Percentiles rank a stretch among this genome's conserved stretches.
phyloP scores from a whole-genome alignment of 768 basidiomycete genomes.

The Saitozyma sp. region DNA sequence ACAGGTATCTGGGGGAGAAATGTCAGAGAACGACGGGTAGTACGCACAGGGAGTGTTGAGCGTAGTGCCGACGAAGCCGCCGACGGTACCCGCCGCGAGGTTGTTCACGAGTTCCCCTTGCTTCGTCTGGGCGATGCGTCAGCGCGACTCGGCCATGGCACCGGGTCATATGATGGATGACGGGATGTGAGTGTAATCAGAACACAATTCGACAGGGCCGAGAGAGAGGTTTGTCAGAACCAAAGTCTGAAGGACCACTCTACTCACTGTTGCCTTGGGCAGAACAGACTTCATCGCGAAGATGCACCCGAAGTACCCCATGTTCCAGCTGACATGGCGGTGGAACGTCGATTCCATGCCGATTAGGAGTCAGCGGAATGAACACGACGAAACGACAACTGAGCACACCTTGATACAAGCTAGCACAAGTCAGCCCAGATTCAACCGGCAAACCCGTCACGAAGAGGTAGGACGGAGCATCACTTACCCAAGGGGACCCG shows the following conservation, averaged over 20 bases:
- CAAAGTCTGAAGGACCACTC: too few relatives aligned
- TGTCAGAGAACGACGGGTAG: background rate
- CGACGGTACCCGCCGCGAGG: constrained; percentile 83
- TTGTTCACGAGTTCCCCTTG: constrained; percentile 80
- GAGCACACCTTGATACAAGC: constrained; percentile 61
- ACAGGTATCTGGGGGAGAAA: background rate
- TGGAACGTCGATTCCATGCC: constrained; percentile 99
- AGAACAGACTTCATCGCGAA: constrained; percentile 76
- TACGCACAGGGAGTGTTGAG: constrained; percentile 79
- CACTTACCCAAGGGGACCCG: constrained; percentile 69
- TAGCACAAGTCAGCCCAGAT: constrained; percentile 12
- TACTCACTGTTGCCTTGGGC: constrained; percentile 77
- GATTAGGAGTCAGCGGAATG: too few relatives aligned
- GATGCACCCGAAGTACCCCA: constrained; percentile 87
- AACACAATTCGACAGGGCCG: background rate
- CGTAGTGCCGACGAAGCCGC: constrained; percentile 74
- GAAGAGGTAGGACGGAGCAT: constrained; percentile 14
- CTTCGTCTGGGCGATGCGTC: constrained; percentile 58
- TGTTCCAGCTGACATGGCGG: constrained; percentile 64
- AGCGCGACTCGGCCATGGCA: background rate
- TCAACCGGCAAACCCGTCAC: background rate
- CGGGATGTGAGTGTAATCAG: background rate
- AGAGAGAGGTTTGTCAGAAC: background rate
- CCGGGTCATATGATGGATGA: background rate
- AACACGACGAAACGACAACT: too few relatives aligned